Conservation (phyloP, 1,139 yeast genomes). For the Pichia norvegensis region DNA sequence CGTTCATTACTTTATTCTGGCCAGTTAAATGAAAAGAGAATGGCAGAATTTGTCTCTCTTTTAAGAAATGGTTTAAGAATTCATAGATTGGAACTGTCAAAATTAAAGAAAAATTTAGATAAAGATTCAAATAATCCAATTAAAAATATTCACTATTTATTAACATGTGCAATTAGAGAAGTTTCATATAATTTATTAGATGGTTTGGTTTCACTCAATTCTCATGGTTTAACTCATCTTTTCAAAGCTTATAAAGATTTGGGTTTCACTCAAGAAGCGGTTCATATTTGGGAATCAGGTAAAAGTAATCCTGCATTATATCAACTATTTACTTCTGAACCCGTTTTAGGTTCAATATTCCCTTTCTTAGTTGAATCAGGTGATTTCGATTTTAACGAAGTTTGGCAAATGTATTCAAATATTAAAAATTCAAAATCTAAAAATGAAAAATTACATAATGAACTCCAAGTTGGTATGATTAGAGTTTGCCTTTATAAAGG, state of each 20-base stretch:
- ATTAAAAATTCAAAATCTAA: slow-evolving; percentile 32
- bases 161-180: slow-evolving; percentile 40
- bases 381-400: slow-evolving; percentile 54
- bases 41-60: slow-evolving; percentile 38
- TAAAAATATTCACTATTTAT: slow-evolving; percentile 38
- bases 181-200: slow-evolving; percentile 43
- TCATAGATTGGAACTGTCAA: slow-evolving; percentile 41
- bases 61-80: slow-evolving; percentile 45
- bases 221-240: slow-evolving; percentile 49
- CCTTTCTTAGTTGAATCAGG: slow-evolving; percentile 61
- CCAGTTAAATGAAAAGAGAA: slow-evolving; percentile 35
- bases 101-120: slow-evolving; percentile 46
- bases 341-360: slow-evolving; percentile 65
- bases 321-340: slow-evolving; percentile 33
- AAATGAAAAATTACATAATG: slow-evolving; percentile 35
- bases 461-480: slow-evolving; percentile 52
- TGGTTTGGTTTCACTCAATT: slow-evolving; percentile 35
- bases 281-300: slow-evolving; percentile 45
- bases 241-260: slow-evolving; percentile 53
- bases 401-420: slow-evolving; percentile 39
- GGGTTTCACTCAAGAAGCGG: slow-evolving; percentile 44
- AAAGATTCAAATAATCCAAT: slow-evolving; percentile 46
- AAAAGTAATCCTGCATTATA: slow-evolving; percentile 24
- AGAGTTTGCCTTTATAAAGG: slow-evolving; percentile 50
- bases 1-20: slow-evolving; percentile 36